Evolutionary conservation across 2,329 filamentous ascomycete genomes (phyloP).

Genomic region (Fusarium setosum): DNA sequence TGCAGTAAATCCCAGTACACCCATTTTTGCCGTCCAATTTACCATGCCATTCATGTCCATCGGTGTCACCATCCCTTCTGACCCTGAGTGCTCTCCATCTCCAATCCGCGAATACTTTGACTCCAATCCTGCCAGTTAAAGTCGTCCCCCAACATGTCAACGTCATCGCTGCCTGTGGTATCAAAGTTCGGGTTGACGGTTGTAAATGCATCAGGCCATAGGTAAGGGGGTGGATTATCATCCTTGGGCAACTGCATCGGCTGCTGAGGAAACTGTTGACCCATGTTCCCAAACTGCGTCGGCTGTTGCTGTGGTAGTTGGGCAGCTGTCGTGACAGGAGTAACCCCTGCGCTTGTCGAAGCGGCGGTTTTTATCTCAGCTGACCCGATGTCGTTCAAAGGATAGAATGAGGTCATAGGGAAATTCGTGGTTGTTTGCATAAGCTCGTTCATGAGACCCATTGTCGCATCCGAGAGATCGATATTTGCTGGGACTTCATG

Average conservation of each 20-base stretch:
- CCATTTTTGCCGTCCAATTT: constrained; percentile 1
- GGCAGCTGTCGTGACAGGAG: background rate
- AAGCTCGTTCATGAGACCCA: constrained; percentile 43
- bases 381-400: constrained; percentile 34
- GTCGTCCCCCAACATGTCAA: constrained; percentile 54
- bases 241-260: constrained; percentile 44
- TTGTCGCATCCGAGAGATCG: constrained; percentile 43
- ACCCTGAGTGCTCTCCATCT: constrained; percentile 45
- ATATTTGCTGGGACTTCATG: constrained; percentile 33
- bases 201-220: constrained; percentile 54
- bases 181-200: constrained; percentile 44
- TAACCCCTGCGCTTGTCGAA: background rate
- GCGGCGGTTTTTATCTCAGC: constrained; percentile 32
- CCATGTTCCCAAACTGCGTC: constrained; percentile 11
- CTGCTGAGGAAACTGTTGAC: constrained; percentile 29
- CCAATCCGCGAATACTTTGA: constrained; percentile 53
- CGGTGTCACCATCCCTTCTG: constrained; percentile 36
- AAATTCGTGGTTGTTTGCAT: constrained; percentile 23
- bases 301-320: constrained; percentile 10
- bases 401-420: constrained; percentile 37
- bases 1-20: constrained; percentile 15
- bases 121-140: constrained; percentile 64
- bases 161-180: constrained; percentile 44
- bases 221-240: constrained; percentile 52
- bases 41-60: background rate